phyloP scores from a whole-genome alignment of 1,284 basidiomycete genomes.

The Boletus semigastroideus region DNA sequence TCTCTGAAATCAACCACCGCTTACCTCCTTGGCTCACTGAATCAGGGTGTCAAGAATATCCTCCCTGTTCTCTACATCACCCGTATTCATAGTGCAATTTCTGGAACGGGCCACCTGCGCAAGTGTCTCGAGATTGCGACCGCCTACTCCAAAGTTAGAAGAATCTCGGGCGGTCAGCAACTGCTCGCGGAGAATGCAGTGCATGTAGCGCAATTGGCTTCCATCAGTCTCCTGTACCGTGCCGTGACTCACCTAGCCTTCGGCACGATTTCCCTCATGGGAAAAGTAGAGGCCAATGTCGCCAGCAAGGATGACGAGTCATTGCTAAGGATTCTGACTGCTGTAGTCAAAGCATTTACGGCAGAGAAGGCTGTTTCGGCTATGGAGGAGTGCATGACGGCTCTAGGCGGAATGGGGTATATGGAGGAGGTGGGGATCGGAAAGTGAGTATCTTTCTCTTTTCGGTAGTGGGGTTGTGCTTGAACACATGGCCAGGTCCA shows the following conservation, averaged over 20 bases:
- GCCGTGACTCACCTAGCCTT: conserved; percentile 65
- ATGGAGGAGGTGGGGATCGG: conserved; percentile 79
- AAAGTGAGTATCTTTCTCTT: conserved; percentile 37
- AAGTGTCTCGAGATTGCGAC: conserved; percentile 64
- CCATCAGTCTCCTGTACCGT: conserved; percentile 59
- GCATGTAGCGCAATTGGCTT: conserved; percentile 65
- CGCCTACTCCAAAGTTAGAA: conserved; percentile 59
- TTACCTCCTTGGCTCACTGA: conserved; percentile 62
- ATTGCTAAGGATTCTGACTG: conserved; percentile 66
- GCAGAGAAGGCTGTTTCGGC: conserved; percentile 62
- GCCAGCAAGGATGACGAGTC: conserved; percentile 49
- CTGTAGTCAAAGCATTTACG: conserved; percentile 70
- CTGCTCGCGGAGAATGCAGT: conserved; percentile 56
- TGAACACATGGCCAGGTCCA: conserved; percentile 35
- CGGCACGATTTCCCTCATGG: conserved; percentile 58
- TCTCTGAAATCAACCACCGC: conserved; percentile 60
- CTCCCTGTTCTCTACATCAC: conserved; percentile 77
- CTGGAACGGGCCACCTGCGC: conserved; percentile 58
- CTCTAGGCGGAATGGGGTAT: conserved; percentile 77
- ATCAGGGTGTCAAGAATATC: conserved; percentile 70
- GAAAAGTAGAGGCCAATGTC: conserved; percentile 57
- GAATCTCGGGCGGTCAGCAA: conserved; percentile 47
- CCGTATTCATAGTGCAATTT: conserved; percentile 65
- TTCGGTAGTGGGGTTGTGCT: neutral
- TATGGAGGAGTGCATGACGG: conserved; percentile 74